Conservation (phyloP, 768 basidiomycete species). For the Amanita exitialis region DNA sequence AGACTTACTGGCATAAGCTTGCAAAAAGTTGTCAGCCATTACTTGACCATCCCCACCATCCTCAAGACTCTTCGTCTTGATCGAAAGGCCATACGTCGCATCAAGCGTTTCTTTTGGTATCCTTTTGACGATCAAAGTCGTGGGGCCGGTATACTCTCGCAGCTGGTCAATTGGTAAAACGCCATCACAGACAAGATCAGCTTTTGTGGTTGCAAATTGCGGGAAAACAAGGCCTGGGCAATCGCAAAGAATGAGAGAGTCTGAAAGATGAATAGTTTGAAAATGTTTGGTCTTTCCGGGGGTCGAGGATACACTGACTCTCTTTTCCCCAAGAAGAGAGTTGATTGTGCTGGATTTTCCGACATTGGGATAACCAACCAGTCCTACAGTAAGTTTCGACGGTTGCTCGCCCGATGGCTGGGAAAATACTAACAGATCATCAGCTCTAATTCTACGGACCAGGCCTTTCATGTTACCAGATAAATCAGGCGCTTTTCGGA, state of each 20-base stretch:
- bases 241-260: constrained; percentile 82
- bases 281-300: constrained; percentile 99
- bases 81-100: constrained; percentile 77
- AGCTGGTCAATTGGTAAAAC: constrained; percentile 97
- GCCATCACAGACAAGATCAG: constrained; percentile 92
- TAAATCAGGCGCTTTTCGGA: constrained; percentile 59
- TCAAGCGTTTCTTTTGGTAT: constrained; percentile 82
- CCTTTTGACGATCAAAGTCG: constrained; percentile 64
- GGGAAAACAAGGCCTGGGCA: constrained; percentile 98
- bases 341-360: constrained; percentile 99
- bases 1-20: constrained; percentile 85
- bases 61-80: constrained; percentile 52
- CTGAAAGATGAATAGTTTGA: constrained; percentile 93
- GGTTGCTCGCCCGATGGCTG: constrained; percentile 47
- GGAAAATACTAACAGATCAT: constrained; percentile 39
- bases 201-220: constrained; percentile 95
- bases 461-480: constrained; percentile 33
- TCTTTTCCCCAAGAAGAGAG: constrained; percentile 90
- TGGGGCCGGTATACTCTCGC: constrained; percentile 84
- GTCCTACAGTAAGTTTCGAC: constrained; percentile 66
- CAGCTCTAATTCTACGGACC: neutral
- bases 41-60: constrained; percentile 79
- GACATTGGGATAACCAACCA: constrained; percentile 98
- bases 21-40: constrained; percentile 72
- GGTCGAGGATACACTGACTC: constrained; percentile 96